A percentile compares a stretch with the other conserved stretches of the same genome.
Conservation (phyloP, 768 basidiomycete species). For the Boletus fagicola region DNA sequence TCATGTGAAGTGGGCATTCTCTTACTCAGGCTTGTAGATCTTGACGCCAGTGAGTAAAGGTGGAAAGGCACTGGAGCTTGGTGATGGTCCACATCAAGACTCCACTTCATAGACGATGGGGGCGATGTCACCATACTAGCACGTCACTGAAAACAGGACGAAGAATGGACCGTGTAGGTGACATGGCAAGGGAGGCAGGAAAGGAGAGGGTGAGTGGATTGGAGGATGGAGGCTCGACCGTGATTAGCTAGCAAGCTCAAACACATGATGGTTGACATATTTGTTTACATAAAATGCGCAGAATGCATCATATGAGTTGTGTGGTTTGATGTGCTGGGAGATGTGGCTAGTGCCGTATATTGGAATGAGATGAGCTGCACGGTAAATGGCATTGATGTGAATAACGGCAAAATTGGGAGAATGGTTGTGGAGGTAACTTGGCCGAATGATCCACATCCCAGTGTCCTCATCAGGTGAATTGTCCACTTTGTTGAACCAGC, state of each 20-base stretch:
- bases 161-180: no score
- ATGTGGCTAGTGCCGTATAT: not conserved
- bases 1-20: no score
- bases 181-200: no score
- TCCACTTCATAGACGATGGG: no score
- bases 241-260: not conserved
- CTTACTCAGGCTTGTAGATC: no score
- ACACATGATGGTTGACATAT: not conserved
- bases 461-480: slow-evolving; percentile 18
- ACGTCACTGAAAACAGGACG: no score
- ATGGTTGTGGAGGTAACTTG: not conserved
- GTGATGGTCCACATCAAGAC: no score
- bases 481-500: not conserved
- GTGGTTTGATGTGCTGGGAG: not conserved
- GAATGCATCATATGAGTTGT: not conserved
- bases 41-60: no score
- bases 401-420: slow-evolving; percentile 13
- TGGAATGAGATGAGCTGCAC: not conserved
- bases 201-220: no score
- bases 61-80: no score
- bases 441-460: slow-evolving; percentile 31
- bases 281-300: not conserved
- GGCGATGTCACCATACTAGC: no score
- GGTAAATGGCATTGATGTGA: slow-evolving; percentile 20
- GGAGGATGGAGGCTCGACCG: not conserved